Conservation (phyloP, 2,329 filamentous ascomycete genomes). For the Calonectria pteridis region DNA sequence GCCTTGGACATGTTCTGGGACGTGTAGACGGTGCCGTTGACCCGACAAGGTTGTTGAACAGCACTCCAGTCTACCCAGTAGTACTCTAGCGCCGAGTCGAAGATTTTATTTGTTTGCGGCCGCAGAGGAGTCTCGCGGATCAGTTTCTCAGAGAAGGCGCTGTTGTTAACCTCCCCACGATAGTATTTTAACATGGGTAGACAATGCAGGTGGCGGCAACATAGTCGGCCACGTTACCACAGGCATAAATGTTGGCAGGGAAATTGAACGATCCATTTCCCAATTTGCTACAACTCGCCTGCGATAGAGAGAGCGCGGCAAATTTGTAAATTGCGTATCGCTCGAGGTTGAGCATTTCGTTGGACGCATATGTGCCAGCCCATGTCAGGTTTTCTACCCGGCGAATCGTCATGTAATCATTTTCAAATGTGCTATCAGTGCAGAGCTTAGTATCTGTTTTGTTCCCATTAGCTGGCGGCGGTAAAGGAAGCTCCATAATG, state of each 20-base stretch:
- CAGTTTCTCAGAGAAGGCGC: not conserved
- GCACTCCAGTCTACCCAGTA: not conserved
- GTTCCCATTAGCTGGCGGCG: not conserved
- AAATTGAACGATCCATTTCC: not conserved
- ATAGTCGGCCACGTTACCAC: not conserved
- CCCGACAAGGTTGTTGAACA: not conserved
- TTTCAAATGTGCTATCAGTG: not conserved
- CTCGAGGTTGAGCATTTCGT: not conserved
- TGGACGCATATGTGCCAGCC: not conserved
- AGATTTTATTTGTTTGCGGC: not conserved
- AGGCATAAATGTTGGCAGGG: not conserved
- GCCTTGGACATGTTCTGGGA: constrained; percentile 6
- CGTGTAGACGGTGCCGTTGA: not conserved
- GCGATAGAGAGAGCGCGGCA: not conserved
- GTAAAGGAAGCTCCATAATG: not conserved
- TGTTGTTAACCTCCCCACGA: not conserved
- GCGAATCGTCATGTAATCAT: not conserved
- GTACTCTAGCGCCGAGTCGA: not conserved
- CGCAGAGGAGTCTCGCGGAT: not conserved
- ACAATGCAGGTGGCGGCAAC: not conserved
- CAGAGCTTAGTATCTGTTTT: not conserved
- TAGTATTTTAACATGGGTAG: not conserved
- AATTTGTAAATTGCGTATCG: not conserved
- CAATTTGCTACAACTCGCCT: not conserved
- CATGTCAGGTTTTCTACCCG: not conserved